Evolutionary conservation across 768 basidiomycete species (phyloP).

Genomic region (Rhizopogon vinicolor): DNA sequence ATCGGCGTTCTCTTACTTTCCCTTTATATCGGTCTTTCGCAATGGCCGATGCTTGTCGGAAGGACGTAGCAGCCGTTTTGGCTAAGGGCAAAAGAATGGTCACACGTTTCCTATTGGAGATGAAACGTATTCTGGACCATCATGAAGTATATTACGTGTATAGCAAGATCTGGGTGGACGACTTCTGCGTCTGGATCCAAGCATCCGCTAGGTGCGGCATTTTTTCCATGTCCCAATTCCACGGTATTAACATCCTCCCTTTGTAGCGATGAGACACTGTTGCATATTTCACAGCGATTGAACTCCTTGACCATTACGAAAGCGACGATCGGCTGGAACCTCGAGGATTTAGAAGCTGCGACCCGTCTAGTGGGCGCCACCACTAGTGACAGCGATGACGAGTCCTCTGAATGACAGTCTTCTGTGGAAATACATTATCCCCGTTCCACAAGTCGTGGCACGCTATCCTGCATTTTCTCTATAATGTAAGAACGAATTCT

Average conservation of each 20-base stretch:
- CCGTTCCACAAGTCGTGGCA: neutral
- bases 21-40: conserved; percentile 78
- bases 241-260: neutral
- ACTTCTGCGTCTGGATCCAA: conserved; percentile 81
- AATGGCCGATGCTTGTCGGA: conserved; percentile 63
- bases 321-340: conserved; percentile 58
- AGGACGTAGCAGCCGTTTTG: conserved; percentile 58
- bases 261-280: conserved; percentile 54
- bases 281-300: conserved; percentile 41
- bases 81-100: conserved; percentile 57
- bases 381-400: conserved; percentile 70
- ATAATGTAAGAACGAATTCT: too few species aligned
- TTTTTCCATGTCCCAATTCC: neutral
- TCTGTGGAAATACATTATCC: conserved; percentile 5
- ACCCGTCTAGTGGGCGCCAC: conserved; percentile 34
- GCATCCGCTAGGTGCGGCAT: conserved; percentile 58
- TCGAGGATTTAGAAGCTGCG: conserved; percentile 61
- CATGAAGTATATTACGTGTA: conserved; percentile 89
- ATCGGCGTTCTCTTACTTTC: conserved; percentile 71
- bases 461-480: neutral
- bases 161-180: conserved; percentile 82
- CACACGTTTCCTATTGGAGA: conserved; percentile 62
- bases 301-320: conserved; percentile 44
- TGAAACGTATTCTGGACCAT: conserved; percentile 71
- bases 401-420: conserved; percentile 33